phyloP scores from a whole-genome alignment of 495 filamentous ascomycete genomes.

The Neurospora africana region DNA sequence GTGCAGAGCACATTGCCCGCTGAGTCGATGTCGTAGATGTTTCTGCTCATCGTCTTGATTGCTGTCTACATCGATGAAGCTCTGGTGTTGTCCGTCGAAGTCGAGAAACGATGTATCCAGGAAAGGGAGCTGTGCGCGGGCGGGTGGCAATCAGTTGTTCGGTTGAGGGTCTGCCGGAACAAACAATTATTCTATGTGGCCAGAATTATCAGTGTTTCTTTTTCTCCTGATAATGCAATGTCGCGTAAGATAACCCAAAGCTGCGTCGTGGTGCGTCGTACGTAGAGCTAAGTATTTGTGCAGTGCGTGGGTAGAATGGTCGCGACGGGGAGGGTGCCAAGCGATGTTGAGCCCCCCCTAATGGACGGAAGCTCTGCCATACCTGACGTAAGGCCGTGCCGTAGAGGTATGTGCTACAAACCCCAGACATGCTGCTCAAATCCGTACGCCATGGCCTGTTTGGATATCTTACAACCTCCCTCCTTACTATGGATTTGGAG shows the following conservation, averaged over 20 bases:
- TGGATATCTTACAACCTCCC: not conserved
- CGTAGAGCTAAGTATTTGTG: not conserved
- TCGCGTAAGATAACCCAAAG: not conserved
- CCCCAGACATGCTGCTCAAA: not conserved
- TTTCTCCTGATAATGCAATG: not conserved
- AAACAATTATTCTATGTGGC: not conserved
- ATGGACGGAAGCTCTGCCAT: not conserved
- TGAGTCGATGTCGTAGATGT: conserved; percentile 27
- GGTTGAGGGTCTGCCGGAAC: not conserved
- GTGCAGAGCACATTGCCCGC: conserved; percentile 28
- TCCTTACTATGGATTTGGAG: not conserved
- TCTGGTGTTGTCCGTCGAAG: not conserved
- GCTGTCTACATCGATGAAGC: conserved; percentile 6
- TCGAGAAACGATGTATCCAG: not conserved
- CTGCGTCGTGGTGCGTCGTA: not conserved
- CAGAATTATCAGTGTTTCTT: not conserved
- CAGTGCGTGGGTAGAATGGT: not conserved
- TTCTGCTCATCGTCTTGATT: conserved; percentile 17
- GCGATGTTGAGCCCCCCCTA: not conserved
- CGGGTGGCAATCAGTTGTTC: not conserved
- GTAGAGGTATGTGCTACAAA: not conserved
- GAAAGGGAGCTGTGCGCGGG: not conserved
- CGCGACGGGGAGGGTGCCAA: not conserved
- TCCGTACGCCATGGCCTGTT: not conserved
- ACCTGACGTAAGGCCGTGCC: not conserved